These are phyloP conservation scores for Wickerhamomyces canadensis DNA, from an alignment of 805 yeast genomes.

Conservation along the genomic window DNA sequence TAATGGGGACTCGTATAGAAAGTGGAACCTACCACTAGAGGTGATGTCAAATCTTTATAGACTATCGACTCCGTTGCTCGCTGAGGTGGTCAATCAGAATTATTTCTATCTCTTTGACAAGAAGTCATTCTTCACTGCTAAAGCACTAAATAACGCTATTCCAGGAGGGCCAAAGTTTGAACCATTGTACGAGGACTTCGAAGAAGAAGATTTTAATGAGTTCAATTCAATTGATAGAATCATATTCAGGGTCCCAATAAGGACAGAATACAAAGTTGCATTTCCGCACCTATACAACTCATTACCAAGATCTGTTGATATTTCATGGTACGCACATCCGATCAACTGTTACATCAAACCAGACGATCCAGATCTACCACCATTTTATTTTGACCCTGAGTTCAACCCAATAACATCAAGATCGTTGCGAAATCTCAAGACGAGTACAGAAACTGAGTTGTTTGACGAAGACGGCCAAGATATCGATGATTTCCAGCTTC, in stretches of 20 bases:
- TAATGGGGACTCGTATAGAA: conserved; percentile 73
- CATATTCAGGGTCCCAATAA: conserved; percentile 68
- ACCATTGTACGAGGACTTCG: conserved; percentile 65
- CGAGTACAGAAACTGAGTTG: conserved; percentile 18
- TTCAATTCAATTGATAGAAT: conserved; percentile 86
- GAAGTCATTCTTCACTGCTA: conserved; percentile 81
- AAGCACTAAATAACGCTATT: conserved; percentile 77
- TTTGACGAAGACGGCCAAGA: conserved; percentile 29
- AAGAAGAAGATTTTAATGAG: conserved; percentile 77
- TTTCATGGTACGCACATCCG: conserved; percentile 63
- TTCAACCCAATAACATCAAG: conserved; percentile 50
- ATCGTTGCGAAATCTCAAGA: conserved; percentile 17
- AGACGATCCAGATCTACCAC: conserved; percentile 41
- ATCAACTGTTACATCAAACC: conserved; percentile 41
- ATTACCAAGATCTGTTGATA: conserved; percentile 56
- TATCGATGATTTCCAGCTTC: conserved; percentile 35
- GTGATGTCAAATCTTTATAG: conserved; percentile 63
- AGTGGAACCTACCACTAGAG: conserved; percentile 60
- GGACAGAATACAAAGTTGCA: conserved; percentile 83
- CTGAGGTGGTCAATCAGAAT: conserved; percentile 47
- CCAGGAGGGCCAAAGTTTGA: conserved; percentile 98
- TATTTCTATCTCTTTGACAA: conserved; percentile 70
- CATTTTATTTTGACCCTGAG: conserved; percentile 49
- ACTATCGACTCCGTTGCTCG: conserved; percentile 64
- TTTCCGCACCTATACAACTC: conserved; percentile 83